phyloP scores from a whole-genome alignment of 2,329 filamentous ascomycete genomes.

The Pseudogymnoascus sp. region DNA sequence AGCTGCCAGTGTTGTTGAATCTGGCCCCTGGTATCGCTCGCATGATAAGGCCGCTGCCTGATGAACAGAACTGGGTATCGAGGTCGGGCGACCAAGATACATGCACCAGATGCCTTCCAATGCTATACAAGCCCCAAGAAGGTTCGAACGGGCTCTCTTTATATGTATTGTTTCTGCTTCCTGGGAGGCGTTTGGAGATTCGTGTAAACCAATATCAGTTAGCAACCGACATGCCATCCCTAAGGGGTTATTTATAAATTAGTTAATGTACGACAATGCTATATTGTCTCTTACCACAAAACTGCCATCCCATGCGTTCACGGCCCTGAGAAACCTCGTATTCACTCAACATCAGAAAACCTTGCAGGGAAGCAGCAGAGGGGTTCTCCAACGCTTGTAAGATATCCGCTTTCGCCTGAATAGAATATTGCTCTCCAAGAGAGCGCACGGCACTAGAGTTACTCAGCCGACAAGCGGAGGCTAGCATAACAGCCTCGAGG shows the following conservation, averaged over 20 bases:
- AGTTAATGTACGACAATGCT: not conserved
- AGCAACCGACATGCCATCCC: slow-evolving; percentile 10
- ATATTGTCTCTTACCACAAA: not conserved
- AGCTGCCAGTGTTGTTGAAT: not conserved
- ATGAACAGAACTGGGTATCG: not conserved
- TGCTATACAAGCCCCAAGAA: slow-evolving; percentile 1
- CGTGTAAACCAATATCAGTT: slow-evolving; percentile 9
- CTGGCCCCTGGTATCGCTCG: not conserved
- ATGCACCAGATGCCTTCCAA: not conserved
- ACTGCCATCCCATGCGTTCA: slow-evolving; percentile 7
- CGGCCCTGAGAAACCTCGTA: not conserved
- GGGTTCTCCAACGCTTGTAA: not conserved
- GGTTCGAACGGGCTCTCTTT: not conserved
- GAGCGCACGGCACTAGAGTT: slow-evolving; percentile 6
- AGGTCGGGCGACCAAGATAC: slow-evolving; percentile 2
- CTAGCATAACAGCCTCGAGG: slow-evolving; percentile 4
- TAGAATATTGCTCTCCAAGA: not conserved
- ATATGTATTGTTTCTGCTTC: not conserved
- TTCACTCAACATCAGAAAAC: slow-evolving; percentile 7
- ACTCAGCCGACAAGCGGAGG: slow-evolving; percentile 2
- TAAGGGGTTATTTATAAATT: not conserved
- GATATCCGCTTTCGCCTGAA: not conserved
- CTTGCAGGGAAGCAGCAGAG: slow-evolving; percentile 7
- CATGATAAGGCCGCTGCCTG: not conserved
- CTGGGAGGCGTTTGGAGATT: not conserved